These are phyloP conservation scores for Zygoascus ofunaensis DNA, from an alignment of 805 yeast species.

Conservation along the genomic window DNA sequence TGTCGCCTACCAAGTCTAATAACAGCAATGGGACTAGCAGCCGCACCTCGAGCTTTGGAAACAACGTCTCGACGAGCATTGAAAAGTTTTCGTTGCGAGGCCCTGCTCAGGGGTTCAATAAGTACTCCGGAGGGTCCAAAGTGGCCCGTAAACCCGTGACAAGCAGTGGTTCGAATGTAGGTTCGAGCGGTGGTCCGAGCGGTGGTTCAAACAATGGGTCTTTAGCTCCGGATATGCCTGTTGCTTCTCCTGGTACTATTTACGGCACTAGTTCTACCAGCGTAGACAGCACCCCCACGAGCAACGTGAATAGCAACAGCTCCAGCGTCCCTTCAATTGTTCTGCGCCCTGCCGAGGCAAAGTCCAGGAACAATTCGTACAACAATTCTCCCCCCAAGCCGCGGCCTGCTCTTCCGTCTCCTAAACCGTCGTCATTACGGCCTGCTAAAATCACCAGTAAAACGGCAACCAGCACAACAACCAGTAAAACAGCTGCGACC, in stretches of 20 bases:
- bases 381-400: constrained; percentile 5
- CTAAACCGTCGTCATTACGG: background rate
- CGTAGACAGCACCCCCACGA: background rate
- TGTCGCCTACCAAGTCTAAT: background rate
- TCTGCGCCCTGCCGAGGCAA: background rate
- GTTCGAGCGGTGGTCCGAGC: background rate
- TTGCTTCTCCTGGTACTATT: background rate
- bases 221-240: background rate
- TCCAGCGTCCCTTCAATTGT: background rate
- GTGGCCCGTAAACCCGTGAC: constrained; percentile 2
- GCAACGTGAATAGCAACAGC: background rate
- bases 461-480: background rate
- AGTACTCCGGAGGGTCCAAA: constrained; percentile 4
- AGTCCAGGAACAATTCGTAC: background rate
- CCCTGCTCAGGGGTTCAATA: constrained; percentile 10
- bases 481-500: constrained; percentile 2
- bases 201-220: background rate
- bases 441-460: background rate
- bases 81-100: constrained; percentile 11
- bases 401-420: constrained; percentile 8
- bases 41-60: constrained; percentile 1
- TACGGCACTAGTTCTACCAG: background rate
- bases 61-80: constrained; percentile 4
- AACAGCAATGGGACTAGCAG: background rate
- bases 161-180: background rate